phyloP scores from a whole-genome alignment of 768 basidiomycete genomes.

The Flagelloscypha sp. region DNA sequence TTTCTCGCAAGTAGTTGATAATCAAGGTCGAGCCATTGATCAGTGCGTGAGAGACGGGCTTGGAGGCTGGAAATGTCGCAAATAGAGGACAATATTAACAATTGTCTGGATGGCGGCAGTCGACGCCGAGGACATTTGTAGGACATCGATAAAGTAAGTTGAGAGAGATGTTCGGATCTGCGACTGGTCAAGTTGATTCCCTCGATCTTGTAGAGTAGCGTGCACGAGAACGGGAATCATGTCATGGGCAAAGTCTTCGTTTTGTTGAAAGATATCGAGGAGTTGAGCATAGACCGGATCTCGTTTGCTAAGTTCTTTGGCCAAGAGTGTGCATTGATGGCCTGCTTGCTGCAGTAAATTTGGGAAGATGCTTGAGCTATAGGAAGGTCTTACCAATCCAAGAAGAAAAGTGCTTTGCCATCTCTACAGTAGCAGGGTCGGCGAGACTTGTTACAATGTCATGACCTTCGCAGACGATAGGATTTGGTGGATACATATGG shows the following conservation, averaged over 20 bases:
- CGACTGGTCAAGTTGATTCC: constrained; percentile 14
- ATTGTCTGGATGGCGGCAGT: constrained; percentile 47
- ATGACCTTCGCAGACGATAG: constrained; percentile 22
- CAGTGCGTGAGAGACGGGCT: constrained; percentile 35
- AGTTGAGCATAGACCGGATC: constrained; percentile 68
- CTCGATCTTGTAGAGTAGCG: constrained; percentile 40
- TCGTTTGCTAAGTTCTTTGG: constrained; percentile 43
- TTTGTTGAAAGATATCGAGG: constrained; percentile 43
- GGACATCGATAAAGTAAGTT: constrained; percentile 48
- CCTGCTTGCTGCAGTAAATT: no score
- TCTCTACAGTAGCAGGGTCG: constrained; percentile 25
- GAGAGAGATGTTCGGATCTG: constrained; percentile 31
- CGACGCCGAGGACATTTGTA: constrained; percentile 31
- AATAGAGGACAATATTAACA: constrained; percentile 70
- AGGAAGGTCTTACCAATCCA: constrained; percentile 65
- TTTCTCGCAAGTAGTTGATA: constrained; percentile 61
- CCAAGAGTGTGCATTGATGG: constrained; percentile 45
- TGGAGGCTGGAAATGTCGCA: constrained; percentile 56
- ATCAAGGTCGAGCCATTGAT: constrained; percentile 79
- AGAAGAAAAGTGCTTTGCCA: constrained; percentile 39
- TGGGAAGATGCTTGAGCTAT: no score
- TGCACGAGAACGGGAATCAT: constrained; percentile 74
- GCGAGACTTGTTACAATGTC: constrained; percentile 31
- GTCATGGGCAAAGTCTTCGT: constrained; percentile 52
- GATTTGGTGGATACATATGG: constrained; percentile 31